phyloP scores from a whole-genome alignment of 78 protist genomes.

The Dictyostelium citrinum region DNA sequence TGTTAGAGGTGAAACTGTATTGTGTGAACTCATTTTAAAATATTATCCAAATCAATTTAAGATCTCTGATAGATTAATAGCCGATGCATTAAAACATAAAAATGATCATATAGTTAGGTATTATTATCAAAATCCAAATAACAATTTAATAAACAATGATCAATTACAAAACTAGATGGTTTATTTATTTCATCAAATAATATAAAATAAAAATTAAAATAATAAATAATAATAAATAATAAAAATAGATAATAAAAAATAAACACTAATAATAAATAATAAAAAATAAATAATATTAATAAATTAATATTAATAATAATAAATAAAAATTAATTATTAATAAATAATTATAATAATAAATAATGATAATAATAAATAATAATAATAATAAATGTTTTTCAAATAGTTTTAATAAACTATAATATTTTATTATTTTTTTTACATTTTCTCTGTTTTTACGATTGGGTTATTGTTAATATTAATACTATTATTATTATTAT shows the following conservation, averaged over 20 bases:
- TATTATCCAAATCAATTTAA: neutral
- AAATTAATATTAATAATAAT: too few species aligned
- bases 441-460: neutral
- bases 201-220: too few species aligned
- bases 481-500: neutral
- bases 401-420: too few species aligned
- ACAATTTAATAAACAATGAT: neutral
- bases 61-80: neutral
- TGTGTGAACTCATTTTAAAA: neutral
- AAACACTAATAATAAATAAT: too few species aligned
- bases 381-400: too few species aligned
- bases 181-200: neutral
- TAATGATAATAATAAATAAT: too few species aligned
- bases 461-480: neutral
- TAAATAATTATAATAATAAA: too few species aligned
- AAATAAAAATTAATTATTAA: too few species aligned
- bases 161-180: neutral
- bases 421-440: neutral
- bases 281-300: too few species aligned
- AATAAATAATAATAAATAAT: too few species aligned
- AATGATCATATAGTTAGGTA: neutral
- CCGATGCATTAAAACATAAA: neutral
- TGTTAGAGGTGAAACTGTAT: neutral
- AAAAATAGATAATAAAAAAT: too few species aligned
- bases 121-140: neutral